Percentiles rank a stretch among this genome's conserved stretches.
phyloP scores from a whole-genome alignment of 768 basidiomycete genomes.

The Coprinellus micaceus region DNA sequence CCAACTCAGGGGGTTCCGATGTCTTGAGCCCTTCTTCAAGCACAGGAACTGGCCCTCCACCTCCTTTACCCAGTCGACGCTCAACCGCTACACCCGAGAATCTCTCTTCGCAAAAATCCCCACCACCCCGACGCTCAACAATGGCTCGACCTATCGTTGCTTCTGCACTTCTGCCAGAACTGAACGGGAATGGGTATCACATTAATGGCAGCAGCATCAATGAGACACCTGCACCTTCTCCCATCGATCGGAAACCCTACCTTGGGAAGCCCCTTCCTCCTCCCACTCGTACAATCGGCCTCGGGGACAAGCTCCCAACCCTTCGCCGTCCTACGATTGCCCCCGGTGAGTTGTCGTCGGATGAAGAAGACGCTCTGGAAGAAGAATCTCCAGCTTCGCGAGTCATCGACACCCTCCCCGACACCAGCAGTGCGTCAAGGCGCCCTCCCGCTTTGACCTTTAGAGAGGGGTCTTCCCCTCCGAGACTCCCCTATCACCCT shows the following conservation, averaged over 20 bases:
- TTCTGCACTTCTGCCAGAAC: conserved; percentile 24
- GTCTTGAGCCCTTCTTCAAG: conserved; percentile 14
- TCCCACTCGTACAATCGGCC: conserved; percentile 67
- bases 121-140: conserved; percentile 13
- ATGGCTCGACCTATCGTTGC: conserved; percentile 22
- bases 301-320: conserved; percentile 68
- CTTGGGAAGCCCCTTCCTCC: conserved; percentile 58
- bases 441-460: conserved; percentile 41
- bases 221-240: conserved; percentile 15
- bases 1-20: conserved; percentile 12
- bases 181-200: background rate
- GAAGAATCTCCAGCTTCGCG: conserved; percentile 21
- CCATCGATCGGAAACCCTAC: conserved; percentile 37
- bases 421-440: conserved; percentile 66
- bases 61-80: conserved; percentile 47
- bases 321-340: conserved; percentile 40
- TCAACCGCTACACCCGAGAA: conserved; percentile 5
- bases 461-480: conserved; percentile 37
- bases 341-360: conserved; percentile 43
- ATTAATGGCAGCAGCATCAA: conserved; percentile 15
- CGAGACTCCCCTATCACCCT: conserved; percentile 56
- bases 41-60: conserved; percentile 27
- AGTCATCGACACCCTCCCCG: conserved; percentile 54
- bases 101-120: background rate
- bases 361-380: conserved; percentile 56